phyloP scores from a whole-genome alignment of 176 grass and related monocot species.

The Chrysopogon serrulatus region DNA sequence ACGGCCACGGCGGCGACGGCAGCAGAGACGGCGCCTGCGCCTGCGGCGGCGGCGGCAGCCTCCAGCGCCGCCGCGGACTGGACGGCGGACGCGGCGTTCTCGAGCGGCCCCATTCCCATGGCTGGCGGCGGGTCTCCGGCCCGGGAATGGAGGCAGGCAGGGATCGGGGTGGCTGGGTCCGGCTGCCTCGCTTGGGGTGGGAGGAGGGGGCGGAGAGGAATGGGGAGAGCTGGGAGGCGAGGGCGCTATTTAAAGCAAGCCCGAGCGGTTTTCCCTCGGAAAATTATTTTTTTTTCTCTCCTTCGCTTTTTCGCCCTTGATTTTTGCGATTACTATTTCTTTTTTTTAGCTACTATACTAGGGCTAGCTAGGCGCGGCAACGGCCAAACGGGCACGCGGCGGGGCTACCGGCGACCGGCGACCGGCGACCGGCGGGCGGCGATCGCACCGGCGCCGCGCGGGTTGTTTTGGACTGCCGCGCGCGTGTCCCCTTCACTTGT shows the following conservation, averaged over 20 bases:
- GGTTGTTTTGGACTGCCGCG: background rate
- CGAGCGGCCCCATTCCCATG: slow-evolving; percentile 46
- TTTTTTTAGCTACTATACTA: background rate
- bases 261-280: background rate
- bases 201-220: background rate
- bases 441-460: background rate
- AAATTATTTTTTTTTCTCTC: background rate
- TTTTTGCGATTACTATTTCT: background rate
- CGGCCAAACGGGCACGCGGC: no score
- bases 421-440: background rate
- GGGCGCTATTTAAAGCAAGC: slow-evolving; percentile 8
- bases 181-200: background rate
- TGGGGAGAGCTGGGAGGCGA: background rate
- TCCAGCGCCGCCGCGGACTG: background rate
- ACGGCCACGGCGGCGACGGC: background rate
- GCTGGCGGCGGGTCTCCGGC: background rate
- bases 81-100: background rate
- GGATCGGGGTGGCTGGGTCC: background rate
- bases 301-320: background rate
- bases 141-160: slow-evolving; percentile 12
- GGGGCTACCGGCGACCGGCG: background rate
- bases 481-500: background rate
- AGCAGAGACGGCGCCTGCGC: no score
- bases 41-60: background rate
- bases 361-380: background rate